A percentile compares a stretch with the other conserved stretches of the same genome.
Conservation (phyloP, 2,329 filamentous ascomycete species). For the Fusarium armeniacum region DNA sequence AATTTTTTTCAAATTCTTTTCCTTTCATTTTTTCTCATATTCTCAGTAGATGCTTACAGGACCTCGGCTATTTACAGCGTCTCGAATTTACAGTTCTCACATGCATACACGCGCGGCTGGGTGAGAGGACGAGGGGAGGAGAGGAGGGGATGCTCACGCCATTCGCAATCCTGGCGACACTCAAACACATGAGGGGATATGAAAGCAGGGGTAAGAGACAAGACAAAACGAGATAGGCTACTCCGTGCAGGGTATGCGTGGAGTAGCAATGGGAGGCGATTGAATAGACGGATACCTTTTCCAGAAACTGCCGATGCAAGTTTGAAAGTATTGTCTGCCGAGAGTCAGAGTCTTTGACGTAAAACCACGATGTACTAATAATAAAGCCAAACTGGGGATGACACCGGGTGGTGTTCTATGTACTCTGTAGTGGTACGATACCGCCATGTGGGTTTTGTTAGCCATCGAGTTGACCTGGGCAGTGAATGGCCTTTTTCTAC, state of each 20-base stretch:
- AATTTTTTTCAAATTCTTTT: too few species aligned
- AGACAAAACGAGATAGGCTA: not conserved
- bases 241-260: not conserved
- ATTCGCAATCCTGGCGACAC: slow-evolving; percentile 30
- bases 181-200: slow-evolving; percentile 27
- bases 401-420: slow-evolving; percentile 5
- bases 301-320: slow-evolving; percentile 5
- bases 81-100: slow-evolving; percentile 36
- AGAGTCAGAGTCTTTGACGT: slow-evolving; percentile 13
- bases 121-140: slow-evolving; percentile 3
- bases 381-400: not conserved
- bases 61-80: slow-evolving; percentile 24
- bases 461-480: not conserved
- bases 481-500: not conserved
- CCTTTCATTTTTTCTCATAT: not conserved
- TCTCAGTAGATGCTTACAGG: not conserved
- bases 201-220: slow-evolving; percentile 23
- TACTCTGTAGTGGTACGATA: not conserved
- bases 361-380: slow-evolving; percentile 3
- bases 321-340: not conserved
- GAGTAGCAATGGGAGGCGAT: not conserved
- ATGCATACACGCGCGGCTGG: slow-evolving; percentile 45
- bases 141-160: slow-evolving; percentile 21
- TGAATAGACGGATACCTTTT: not conserved
- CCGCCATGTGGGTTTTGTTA: not conserved